Conservation (phyloP, 176 grass and related monocot species). For the Saccharum spontaneum region DNA sequence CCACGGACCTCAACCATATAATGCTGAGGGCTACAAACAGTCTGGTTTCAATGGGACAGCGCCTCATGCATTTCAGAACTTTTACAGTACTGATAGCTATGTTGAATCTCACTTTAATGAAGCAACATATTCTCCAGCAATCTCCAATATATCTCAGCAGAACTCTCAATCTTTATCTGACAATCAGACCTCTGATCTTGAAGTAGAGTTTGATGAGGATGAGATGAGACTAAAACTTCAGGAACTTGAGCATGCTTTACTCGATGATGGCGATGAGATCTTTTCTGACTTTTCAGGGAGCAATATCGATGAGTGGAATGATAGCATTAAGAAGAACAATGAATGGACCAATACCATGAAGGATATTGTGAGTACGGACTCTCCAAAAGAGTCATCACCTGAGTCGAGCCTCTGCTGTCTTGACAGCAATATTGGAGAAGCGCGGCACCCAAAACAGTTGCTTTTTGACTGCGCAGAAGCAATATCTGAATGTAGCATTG, state of each 20-base stretch:
- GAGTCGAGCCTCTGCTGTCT: conserved; percentile 62
- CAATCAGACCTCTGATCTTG: conserved; percentile 43
- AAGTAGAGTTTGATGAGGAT: conserved; percentile 70
- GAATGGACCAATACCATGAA: conserved; percentile 56
- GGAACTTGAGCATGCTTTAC: conserved; percentile 70
- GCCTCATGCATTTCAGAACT: conserved; percentile 32
- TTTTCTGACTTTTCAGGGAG: conserved; percentile 46
- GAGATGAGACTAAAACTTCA: conserved; percentile 75
- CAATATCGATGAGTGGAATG: conserved; percentile 22
- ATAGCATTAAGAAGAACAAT: conserved; percentile 5
- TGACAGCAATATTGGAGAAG: conserved; percentile 39
- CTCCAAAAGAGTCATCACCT: conserved; percentile 58
- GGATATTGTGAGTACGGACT: conserved; percentile 43
- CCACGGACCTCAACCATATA: conserved; percentile 47
- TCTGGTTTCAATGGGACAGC: conserved; percentile 28
- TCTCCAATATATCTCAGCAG: conserved; percentile 57
- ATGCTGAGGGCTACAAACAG: conserved; percentile 39
- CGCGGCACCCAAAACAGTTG: conserved; percentile 51
- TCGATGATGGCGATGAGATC: conserved; percentile 52
- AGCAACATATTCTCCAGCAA: conserved; percentile 35
- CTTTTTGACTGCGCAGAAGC: conserved; percentile 64
- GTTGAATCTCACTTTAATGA: conserved; percentile 40
- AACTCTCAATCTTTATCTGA: conserved; percentile 57
- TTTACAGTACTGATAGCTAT: conserved; percentile 38
- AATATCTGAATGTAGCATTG: conserved; percentile 57